Evolutionary conservation across 345 rosid species (phyloP).

Genomic region (Gossypium thurberi): DNA sequence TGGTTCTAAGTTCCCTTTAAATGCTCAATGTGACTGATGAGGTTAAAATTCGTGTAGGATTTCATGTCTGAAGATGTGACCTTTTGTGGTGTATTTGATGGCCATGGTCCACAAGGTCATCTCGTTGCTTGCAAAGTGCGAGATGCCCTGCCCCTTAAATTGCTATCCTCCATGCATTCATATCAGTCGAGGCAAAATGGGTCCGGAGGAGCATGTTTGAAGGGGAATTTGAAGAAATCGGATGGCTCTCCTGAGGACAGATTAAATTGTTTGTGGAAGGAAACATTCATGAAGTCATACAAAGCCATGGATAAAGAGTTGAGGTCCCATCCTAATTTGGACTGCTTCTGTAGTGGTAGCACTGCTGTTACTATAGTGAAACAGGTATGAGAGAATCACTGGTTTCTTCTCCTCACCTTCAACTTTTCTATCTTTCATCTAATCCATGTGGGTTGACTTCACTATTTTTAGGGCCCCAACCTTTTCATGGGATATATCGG

Average conservation of each 20-base stretch:
- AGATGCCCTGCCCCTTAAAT: conserved; percentile 77
- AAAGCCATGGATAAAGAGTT: conserved; percentile 97
- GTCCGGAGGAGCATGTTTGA: conserved; percentile 42
- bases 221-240: conserved; percentile 39
- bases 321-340: conserved; percentile 85
- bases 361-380: conserved; percentile 84
- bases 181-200: conserved; percentile 47
- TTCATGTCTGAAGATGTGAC: conserved; percentile 83
- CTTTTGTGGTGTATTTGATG: conserved; percentile 95
- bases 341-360: conserved; percentile 99
- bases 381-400: conserved; percentile 50
- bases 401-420: background rate
- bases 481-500: conserved; percentile 96
- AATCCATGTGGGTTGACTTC: conserved; percentile 10
- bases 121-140: conserved; percentile 95
- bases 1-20: background rate
- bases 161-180: conserved; percentile 55
- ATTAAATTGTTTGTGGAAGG: conserved; percentile 66
- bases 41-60: conserved; percentile 47
- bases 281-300: conserved; percentile 81
- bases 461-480: conserved; percentile 63
- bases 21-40: conserved; percentile 14
- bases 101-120: conserved; percentile 99
- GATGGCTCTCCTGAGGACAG: conserved; percentile 46
- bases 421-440: conserved; percentile 10